These are phyloP conservation scores for Lipomyces starkeyi DNA, from an alignment of 805 yeast genomes.

Conservation along the genomic window DNA sequence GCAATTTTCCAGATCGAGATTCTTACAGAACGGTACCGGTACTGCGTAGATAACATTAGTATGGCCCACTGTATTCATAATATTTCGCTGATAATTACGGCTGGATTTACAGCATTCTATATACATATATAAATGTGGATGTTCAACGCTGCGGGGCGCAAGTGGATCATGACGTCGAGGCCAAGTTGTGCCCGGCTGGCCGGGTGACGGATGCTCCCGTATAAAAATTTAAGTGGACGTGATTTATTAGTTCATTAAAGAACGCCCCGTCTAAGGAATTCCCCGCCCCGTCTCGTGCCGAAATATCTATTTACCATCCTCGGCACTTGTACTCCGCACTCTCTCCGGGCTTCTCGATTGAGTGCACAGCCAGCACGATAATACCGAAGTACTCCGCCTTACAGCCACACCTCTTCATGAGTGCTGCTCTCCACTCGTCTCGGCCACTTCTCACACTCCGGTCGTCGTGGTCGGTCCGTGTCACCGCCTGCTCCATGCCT, in stretches of 20 bases:
- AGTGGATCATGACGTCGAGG: too few species aligned
- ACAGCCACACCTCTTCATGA: not conserved
- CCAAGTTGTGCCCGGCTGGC: too few species aligned
- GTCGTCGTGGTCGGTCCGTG: conserved; percentile 3
- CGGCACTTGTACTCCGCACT: not conserved
- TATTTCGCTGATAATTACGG: too few species aligned
- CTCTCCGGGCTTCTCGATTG: not conserved
- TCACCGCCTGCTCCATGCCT: conserved; percentile 24
- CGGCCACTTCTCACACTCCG: conserved; percentile 6
- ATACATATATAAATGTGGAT: too few species aligned
- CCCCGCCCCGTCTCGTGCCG: conserved; percentile 8
- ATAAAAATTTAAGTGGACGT: too few species aligned
- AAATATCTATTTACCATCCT: not conserved
- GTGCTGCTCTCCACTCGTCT: not conserved
- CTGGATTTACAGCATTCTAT: too few species aligned
- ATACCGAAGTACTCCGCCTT: not conserved
- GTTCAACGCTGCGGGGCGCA: too few species aligned
- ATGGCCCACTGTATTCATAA: too few species aligned
- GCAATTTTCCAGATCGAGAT: not conserved
- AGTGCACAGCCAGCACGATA: not conserved
- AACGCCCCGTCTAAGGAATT: not conserved
- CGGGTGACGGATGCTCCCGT: too few species aligned
- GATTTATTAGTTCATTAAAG: too few species aligned
- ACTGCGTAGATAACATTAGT: too few species aligned
- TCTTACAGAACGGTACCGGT: too few species aligned